Evolutionary conservation across 768 basidiomycete genomes (phyloP), one percentile per base, ranked within the genome.

Genomic region (Pleurotus salmoneostramineus): DNA sequence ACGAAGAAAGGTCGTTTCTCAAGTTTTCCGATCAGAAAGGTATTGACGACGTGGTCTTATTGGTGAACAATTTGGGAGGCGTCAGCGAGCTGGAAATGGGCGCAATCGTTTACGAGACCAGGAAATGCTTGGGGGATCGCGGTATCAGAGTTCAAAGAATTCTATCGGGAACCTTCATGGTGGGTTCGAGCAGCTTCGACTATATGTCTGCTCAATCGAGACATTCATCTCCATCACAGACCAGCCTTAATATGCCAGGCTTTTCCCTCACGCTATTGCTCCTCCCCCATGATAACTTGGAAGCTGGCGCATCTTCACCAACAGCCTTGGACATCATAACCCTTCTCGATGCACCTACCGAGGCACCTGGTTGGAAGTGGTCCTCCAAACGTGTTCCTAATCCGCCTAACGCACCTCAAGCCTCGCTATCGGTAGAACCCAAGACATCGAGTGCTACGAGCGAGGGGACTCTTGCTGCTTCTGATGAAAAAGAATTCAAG

Each of bases 241-340:
- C 92, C 21, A 91, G 89, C 58, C 80, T 96, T 62, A 95, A 93
- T 71, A 94, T 95, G 91, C 91, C 93, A 33, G 94, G 94, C 2
- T 91, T 95, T 69, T 94, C 92, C 12, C 74, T 96, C 59, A 90
- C 92, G 1, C 77, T 94, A 14, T 77, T 95, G 12, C 81, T 92
- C 6, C 82, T 96, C 7, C 90, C 94, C 0, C 50, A 72, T 46
- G 60, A 72, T 42, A 77, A 80, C 27, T 56, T 70, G 1, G 65
- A 69, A 37, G 71, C 74, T 1, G 76, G 81, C 5, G 64, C 72
- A 5, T 57, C 71, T 2, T 69, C 74, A 43, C 52, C 52, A 42
- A 42, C 52, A 21, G 37, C 37, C 14, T 15, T 5, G 4, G 57
- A 77, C 1, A 66, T 93, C 50, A 76, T 93, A 14, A 82, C 83